Percentiles rank a stretch among this genome's conserved stretches.
Evolutionary conservation across 306 rosid genomes (phyloP).

Genomic region (Nissolia schottii): DNA sequence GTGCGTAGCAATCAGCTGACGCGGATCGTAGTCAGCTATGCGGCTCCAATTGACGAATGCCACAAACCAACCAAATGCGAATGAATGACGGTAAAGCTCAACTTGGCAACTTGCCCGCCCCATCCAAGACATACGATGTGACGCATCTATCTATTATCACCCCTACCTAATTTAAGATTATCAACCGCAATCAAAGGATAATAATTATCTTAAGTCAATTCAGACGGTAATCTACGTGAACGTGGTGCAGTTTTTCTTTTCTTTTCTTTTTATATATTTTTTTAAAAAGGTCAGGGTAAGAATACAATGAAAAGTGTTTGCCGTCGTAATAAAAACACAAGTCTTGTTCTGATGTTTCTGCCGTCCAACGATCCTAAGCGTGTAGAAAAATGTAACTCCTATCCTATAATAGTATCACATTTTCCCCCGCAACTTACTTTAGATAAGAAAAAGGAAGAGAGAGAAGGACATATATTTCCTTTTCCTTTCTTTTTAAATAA

Average conservation of each 20-base stretch:
- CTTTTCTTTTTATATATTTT: not conserved
- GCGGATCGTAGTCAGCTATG: slow-evolving; percentile 28
- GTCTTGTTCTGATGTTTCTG: not conserved
- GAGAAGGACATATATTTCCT: not conserved
- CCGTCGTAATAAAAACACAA: not conserved
- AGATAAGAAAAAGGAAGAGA: too few species aligned
- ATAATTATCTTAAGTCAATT: not conserved
- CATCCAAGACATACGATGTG: not conserved
- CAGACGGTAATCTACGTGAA: not conserved
- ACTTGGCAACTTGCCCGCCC: not conserved
- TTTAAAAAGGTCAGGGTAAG: not conserved
- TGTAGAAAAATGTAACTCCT: not conserved
- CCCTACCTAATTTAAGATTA: not conserved
- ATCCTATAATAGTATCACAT: not conserved
- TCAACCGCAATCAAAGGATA: not conserved
- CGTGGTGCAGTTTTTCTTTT: not conserved
- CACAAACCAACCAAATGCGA: not conserved
- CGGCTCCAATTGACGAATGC: not conserved
- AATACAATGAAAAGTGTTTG: not conserved
- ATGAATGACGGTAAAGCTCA: not conserved
- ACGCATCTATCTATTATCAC: not conserved
- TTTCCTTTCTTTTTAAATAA: not conserved
- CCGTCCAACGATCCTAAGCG: not conserved
- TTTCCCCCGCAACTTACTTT: not conserved
- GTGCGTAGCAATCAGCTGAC: slow-evolving; percentile 22